These are phyloP conservation scores for Volvox carteri DNA, from an alignment of 163 green algal genomes.

Conservation along the genomic window DNA sequence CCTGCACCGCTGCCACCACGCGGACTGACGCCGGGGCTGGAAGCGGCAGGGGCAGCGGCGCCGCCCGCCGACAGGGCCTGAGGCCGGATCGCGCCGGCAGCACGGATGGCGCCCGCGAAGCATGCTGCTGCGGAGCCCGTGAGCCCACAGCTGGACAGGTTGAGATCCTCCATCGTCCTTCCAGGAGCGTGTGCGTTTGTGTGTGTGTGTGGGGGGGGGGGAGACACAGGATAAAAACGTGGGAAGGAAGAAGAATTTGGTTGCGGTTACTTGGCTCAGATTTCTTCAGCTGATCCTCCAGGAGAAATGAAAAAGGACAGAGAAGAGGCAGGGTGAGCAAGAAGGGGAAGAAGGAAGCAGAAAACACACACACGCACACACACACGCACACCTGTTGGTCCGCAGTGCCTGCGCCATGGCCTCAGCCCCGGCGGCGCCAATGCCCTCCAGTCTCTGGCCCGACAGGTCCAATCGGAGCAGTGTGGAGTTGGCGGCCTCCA, in stretches of 20 bases:
- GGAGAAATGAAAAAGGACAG: no score
- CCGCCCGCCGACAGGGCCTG: not conserved
- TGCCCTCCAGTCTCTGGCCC: slow-evolving; percentile 41
- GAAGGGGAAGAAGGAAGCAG: no score
- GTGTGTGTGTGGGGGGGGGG: not conserved
- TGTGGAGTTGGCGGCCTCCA: slow-evolving; percentile 20
- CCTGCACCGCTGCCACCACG: not conserved
- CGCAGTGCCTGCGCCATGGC: slow-evolving; percentile 35
- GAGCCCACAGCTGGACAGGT: slow-evolving; percentile 32
- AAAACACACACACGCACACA: no score
- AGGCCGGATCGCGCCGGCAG: slow-evolving; percentile 17
- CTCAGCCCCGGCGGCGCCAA: slow-evolving; percentile 35
- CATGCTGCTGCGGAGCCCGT: slow-evolving; percentile 3
- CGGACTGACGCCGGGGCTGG: not conserved
- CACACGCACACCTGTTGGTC: slow-evolving; percentile 49
- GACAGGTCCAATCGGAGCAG: slow-evolving; percentile 47
- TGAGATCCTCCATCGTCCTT: slow-evolving; percentile 42
- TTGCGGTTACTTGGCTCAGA: no score
- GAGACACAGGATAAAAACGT: no score
- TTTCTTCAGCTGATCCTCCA: no score
- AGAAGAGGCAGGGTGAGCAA: no score
- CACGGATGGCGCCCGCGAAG: slow-evolving; percentile 36
- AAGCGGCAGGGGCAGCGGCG: no score
- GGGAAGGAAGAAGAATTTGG: no score
- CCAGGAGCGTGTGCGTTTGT: not conserved